Conservation (phyloP, 2,329 filamentous ascomycete genomes). For the Colletotrichum incanum region DNA sequence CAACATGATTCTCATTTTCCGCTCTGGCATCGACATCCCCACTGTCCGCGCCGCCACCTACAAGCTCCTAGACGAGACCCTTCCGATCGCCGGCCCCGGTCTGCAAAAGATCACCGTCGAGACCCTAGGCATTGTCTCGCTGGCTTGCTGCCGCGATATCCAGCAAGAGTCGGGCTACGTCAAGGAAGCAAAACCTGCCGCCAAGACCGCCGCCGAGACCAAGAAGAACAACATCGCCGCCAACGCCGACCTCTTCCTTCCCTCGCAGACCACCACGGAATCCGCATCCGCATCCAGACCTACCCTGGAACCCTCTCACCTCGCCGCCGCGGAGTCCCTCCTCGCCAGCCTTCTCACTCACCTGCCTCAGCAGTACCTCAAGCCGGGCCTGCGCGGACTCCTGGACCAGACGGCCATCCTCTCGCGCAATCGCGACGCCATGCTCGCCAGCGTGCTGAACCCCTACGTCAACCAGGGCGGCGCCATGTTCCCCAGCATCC, state of each 20-base stretch:
- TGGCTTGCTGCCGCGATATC: conserved; percentile 82
- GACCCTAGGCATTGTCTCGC: conserved; percentile 74
- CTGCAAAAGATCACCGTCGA: conserved; percentile 77
- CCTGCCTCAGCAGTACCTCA: conserved; percentile 77
- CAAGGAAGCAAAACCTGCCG: conserved; percentile 55
- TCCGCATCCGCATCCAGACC: conserved; percentile 55
- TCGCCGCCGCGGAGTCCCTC: conserved; percentile 71
- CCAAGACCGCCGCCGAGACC: conserved; percentile 47
- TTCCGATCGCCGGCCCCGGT: conserved; percentile 75
- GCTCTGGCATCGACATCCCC: conserved; percentile 66
- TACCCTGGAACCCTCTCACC: conserved; percentile 62
- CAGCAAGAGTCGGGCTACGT: conserved; percentile 69
- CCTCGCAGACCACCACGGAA: conserved; percentile 55
- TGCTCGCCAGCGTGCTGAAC: conserved; percentile 87
- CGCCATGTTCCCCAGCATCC: conserved; percentile 78
- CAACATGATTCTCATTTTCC: conserved; percentile 80
- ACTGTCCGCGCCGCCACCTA: conserved; percentile 76
- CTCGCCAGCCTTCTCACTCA: conserved; percentile 74
- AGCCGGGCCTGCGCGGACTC: conserved; percentile 80
- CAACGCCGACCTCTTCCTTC: conserved; percentile 83
- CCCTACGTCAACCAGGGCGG: conserved; percentile 77
- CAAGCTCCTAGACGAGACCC: conserved; percentile 67
- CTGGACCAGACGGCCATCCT: conserved; percentile 88
- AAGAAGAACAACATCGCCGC: conserved; percentile 62
- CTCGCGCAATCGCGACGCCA: conserved; percentile 76